A percentile compares a stretch with the other conserved stretches of the same genome.
phyloP scores from a whole-genome alignment of 208 protist genomes.

The Trypanosoma congolense region DNA sequence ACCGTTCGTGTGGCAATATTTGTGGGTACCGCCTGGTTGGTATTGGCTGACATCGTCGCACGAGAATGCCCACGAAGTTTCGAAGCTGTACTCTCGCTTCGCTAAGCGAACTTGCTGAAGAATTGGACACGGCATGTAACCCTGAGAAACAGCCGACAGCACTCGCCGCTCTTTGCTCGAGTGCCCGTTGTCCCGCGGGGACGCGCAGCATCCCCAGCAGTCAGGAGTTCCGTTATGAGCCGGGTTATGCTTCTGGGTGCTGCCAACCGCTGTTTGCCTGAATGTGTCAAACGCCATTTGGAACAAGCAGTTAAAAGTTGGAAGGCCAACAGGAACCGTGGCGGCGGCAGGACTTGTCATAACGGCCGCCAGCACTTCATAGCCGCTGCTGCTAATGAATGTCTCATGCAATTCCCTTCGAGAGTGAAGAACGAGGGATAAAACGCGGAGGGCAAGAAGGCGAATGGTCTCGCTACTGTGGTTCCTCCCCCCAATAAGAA shows the following conservation, averaged over 20 bases:
- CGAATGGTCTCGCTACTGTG: constrained; percentile 78
- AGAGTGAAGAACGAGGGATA: constrained; percentile 72
- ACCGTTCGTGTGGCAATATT: not conserved
- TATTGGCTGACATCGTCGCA: constrained; percentile 32
- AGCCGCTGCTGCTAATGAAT: constrained; percentile 67
- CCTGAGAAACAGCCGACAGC: constrained; percentile 18
- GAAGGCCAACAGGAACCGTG: constrained; percentile 47
- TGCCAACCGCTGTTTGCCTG: constrained; percentile 29
- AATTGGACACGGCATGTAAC: constrained; percentile 40
- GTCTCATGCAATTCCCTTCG: constrained; percentile 43
- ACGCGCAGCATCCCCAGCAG: constrained; percentile 11
- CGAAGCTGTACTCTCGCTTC: constrained; percentile 77
- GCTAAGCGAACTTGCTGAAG: constrained; percentile 28
- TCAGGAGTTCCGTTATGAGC: constrained; percentile 20
- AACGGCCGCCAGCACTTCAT: constrained; percentile 51
- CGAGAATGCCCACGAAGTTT: constrained; percentile 52
- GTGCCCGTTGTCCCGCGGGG: constrained; percentile 21
- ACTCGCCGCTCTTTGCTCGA: not conserved
- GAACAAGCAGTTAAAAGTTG: constrained; percentile 77
- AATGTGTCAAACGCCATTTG: constrained; percentile 78
- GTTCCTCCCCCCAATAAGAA: constrained; percentile 65
- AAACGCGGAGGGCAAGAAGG: constrained; percentile 68
- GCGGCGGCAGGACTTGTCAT: constrained; percentile 37
- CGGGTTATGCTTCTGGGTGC: constrained; percentile 6
- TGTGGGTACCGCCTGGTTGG: constrained; percentile 29